Evolutionary conservation across 2,329 filamentous ascomycete genomes (phyloP), one percentile per base, ranked within the genome.

Genomic region (Cercospora sp.): DNA sequence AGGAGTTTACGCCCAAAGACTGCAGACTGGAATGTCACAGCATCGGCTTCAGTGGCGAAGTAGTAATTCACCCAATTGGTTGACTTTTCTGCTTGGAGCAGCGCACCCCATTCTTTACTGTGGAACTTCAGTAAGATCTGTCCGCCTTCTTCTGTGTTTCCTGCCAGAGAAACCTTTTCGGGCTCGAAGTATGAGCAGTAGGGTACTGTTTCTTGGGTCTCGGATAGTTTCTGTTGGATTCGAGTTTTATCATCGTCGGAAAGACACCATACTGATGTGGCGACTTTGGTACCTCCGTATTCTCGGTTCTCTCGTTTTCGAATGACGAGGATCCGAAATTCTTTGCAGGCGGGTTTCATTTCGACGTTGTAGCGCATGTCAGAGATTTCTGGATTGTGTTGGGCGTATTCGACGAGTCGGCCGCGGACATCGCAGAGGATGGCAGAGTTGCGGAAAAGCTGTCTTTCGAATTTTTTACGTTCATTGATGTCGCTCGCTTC

Each of bases 11-110:
- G 78, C 31, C 82, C 82, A 75, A 83, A 82, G 8, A 84, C 75
- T 51, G 81, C 81, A 65, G 81, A 82, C 70, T 84, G 82, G 70
- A 84, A 83, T 2, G 78, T 73, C 3, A 75, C 74, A 3, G 81
- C 78, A 55, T 76, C 78, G 74, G 66, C 68, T 7, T 72, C 74
- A 2, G 66, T 67, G 1, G 66, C 65, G 60, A 84, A 82, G 30
- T 82, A 73, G 64, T 83, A 83, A 62, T 83, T 84, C 20, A 83
- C 76, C 82, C 82, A 84, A 10, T 75, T 80, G 0, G 81, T 82
- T 51, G 78, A 79, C 18, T 76, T 76, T 16, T 77, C 75, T 36
- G 75, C 78, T n/a, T 76, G 60, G 0, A 78, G 69, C 31, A 75
- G 69, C 3, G 74, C 75, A 0, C 78, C 81, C 71, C 78, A 81